A percentile compares a stretch with the other conserved stretches of the same genome.
Conservation (phyloP, 805 yeast species). For the Zygosaccharomyces gambellarensis region DNA sequence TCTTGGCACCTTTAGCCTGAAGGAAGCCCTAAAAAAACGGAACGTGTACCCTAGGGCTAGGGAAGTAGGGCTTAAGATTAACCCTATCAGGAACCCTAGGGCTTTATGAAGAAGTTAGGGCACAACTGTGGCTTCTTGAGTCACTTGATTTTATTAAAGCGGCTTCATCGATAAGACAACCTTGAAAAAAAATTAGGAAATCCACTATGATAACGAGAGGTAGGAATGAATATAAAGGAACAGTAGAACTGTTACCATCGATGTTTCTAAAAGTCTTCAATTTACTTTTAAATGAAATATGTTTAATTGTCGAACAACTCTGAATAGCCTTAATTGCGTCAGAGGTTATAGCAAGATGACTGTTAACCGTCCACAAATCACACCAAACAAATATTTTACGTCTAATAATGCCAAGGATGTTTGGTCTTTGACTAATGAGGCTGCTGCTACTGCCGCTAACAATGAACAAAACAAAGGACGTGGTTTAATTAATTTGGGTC, state of each 20-base stretch:
- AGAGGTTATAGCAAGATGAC: conserved; percentile 8
- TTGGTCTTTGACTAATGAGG: conserved; percentile 92
- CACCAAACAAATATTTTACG: conserved; percentile 49
- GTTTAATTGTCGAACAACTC: not conserved
- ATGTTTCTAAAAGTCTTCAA: not conserved
- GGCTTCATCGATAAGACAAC: not conserved
- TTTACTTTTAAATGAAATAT: not conserved
- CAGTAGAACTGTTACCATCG: not conserved
- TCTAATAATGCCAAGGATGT: conserved; percentile 73
- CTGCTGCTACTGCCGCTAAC: conserved; percentile 77
- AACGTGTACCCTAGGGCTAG: too few relatives aligned
- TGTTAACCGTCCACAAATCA: conserved; percentile 15
- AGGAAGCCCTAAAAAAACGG: too few relatives aligned
- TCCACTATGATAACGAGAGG: not conserved
- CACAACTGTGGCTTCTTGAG: not conserved
- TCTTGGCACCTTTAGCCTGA: too few relatives aligned
- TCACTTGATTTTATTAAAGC: not conserved
- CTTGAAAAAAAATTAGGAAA: not conserved
- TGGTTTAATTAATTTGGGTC: conserved; percentile 85
- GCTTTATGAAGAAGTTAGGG: not conserved
- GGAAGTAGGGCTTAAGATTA: too few relatives aligned
- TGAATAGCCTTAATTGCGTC: not conserved
- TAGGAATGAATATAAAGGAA: not conserved
- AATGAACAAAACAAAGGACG: conserved; percentile 52
- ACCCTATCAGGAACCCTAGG: too few relatives aligned